A percentile compares a stretch with the other conserved stretches of the same genome.
phyloP scores from a whole-genome alignment of 495 filamentous ascomycete species.

The Penicillium cinerascens region DNA sequence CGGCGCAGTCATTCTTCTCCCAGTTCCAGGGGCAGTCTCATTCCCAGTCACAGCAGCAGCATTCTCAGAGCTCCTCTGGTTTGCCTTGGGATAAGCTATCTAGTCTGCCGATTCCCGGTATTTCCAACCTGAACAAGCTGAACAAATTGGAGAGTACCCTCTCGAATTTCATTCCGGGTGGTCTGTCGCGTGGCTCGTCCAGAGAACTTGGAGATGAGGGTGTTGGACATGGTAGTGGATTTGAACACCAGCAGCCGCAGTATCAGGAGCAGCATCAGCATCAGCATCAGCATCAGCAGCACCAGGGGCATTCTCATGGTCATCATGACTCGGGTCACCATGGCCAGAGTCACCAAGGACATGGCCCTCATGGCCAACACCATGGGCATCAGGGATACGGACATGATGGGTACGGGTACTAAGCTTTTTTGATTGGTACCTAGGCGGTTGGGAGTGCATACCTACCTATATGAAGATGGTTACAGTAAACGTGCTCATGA shows the following conservation, averaged over 20 bases:
- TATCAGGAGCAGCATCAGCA: slow-evolving; percentile 3
- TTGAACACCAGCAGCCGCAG: slow-evolving; percentile 1
- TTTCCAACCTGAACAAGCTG: slow-evolving; percentile 38
- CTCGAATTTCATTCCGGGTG: slow-evolving; percentile 43
- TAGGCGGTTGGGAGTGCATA: too few species aligned
- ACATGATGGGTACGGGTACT: slow-evolving; percentile 7
- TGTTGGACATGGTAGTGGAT: neutral
- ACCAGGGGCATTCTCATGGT: neutral
- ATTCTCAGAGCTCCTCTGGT: slow-evolving; percentile 18
- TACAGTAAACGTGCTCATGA: neutral
- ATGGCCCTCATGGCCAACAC: neutral
- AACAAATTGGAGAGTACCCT: slow-evolving; percentile 34
- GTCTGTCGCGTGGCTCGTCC: slow-evolving; percentile 34
- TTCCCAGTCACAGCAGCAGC: slow-evolving; percentile 17
- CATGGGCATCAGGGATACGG: slow-evolving; percentile 2
- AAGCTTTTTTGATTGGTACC: neutral
- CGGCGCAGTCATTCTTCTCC: slow-evolving; percentile 14
- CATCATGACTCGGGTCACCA: slow-evolving; percentile 1
- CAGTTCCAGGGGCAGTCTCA: slow-evolving; percentile 19
- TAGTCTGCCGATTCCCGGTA: slow-evolving; percentile 41
- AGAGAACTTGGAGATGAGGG: slow-evolving; percentile 21
- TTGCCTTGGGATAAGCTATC: slow-evolving; percentile 39
- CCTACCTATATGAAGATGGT: neutral
- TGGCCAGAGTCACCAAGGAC: too few species aligned
- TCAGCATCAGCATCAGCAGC: slow-evolving; percentile 6